Base-by-base conservation (phyloP, 345 rosid species). In the Brassica incana region DNA sequence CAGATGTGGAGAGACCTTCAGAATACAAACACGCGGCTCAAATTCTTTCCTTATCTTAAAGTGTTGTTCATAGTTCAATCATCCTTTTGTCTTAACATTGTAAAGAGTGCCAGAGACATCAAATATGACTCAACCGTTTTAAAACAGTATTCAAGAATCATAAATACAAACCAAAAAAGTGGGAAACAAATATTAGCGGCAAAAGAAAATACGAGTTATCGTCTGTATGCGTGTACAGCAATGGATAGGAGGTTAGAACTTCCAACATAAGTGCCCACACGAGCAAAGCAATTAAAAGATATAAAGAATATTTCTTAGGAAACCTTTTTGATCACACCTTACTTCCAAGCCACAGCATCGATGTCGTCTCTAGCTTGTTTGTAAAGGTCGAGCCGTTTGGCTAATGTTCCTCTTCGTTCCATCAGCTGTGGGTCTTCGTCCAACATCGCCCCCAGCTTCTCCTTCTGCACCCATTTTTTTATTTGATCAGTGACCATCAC, bases 401-500 rank as follows among this genome's bases (percentile, higher is more conserved):
- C 96, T 3, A 95, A 81, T 54, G 84, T 66, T 60, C 82, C 73
- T 85, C 99, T 91, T 83, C 79, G 85, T 40, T 90, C 99, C 99
- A 95, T 95, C 35, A 95, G 91, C 65, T 91, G 92, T 4, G 99
- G 99, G 80, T 95, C 99, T 84, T 95, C 99, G 59, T 93, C 99
- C 85, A 95, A 78, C 99, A 93, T 95, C 4, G 90, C 86, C 0
- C 99, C 91, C 14, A 95, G 93, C 82, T 87, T 86, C 86, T 91
- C 99, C 84, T 84, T 93, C 99, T 95, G 87, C 84, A 83, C 9
- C 20, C 7, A 2, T 71, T 23, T 29, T 8, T 36, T 5, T 45
- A 11, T 2, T 5, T 50, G 58, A 62, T 20, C 36, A 56, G 52
- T 14, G 56, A 36, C 36, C 25, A 6, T 23, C 18, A 50, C 36